phyloP scores from a whole-genome alignment of 805 yeast species.

The Grigorovia transvaalensis region DNA sequence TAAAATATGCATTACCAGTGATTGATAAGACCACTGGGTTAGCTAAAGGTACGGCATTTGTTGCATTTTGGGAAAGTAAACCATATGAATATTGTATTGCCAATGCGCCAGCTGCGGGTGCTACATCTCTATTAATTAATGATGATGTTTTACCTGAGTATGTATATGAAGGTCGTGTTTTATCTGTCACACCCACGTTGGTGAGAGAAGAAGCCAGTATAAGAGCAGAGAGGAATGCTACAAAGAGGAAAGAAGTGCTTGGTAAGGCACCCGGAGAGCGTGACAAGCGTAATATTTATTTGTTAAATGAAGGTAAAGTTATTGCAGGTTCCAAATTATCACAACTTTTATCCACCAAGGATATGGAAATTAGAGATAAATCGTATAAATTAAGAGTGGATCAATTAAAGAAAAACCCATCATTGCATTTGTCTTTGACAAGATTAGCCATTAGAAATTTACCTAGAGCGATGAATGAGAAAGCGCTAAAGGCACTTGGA shows the following conservation, averaged over 20 bases:
- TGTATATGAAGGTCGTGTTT: slow-evolving; percentile 85
- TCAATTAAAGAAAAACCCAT: slow-evolving; percentile 83
- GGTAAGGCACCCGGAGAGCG: slow-evolving; percentile 74
- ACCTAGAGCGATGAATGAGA: slow-evolving; percentile 85
- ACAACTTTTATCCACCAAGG: slow-evolving; percentile 51
- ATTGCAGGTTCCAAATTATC: slow-evolving; percentile 74
- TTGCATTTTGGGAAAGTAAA: slow-evolving; percentile 60
- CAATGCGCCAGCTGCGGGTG: slow-evolving; percentile 66
- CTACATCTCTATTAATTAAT: slow-evolving; percentile 62
- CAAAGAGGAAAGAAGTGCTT: slow-evolving; percentile 58
- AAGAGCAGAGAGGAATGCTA: slow-evolving; percentile 63
- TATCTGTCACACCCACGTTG: slow-evolving; percentile 76
- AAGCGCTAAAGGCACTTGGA: slow-evolving; percentile 81
- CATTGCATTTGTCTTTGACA: slow-evolving; percentile 85
- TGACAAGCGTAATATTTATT: slow-evolving; percentile 75
- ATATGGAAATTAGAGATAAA: slow-evolving; percentile 78
- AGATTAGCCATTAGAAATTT: slow-evolving; percentile 89
- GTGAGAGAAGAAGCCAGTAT: slow-evolving; percentile 72
- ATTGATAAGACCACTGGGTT: slow-evolving; percentile 74
- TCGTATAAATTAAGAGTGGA: slow-evolving; percentile 78
- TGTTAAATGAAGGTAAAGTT: slow-evolving; percentile 90
- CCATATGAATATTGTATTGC: slow-evolving; percentile 59
- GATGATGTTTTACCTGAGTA: slow-evolving; percentile 87
- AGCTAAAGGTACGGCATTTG: slow-evolving; percentile 92
- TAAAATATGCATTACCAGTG: slow-evolving; percentile 89